A percentile compares a stretch with the other conserved stretches of the same genome.
Evolutionary conservation across 768 basidiomycete genomes (phyloP).

Genomic region (Pholiota microspora): DNA sequence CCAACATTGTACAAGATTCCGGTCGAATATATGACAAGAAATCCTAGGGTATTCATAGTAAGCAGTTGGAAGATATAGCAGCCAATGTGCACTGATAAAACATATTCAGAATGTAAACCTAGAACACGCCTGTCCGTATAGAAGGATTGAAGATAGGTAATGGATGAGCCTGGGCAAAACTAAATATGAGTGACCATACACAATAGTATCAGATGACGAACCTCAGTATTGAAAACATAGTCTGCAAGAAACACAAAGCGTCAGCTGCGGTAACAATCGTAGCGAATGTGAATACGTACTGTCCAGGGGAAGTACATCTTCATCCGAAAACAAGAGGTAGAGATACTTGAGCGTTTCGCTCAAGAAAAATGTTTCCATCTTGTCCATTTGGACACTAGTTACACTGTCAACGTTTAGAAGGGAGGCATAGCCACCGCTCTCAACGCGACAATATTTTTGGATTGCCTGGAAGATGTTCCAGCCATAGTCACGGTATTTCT

Average conservation of each 20-base stretch:
- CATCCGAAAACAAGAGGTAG: slow-evolving; percentile 85
- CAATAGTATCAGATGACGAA: neutral
- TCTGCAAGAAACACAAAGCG: slow-evolving; percentile 34
- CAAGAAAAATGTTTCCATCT: slow-evolving; percentile 97
- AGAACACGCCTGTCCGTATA: neutral
- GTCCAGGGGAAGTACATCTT: slow-evolving; percentile 65
- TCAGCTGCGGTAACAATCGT: neutral
- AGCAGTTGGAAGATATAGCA: too few species aligned
- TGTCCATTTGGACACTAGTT: slow-evolving; percentile 68
- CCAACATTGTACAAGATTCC: too few species aligned
- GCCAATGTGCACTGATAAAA: too few species aligned
- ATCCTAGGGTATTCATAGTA: too few species aligned
- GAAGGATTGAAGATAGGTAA: neutral
- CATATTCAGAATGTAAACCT: neutral
- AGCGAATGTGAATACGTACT: slow-evolving; percentile 43
- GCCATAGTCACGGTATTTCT: slow-evolving; percentile 76
- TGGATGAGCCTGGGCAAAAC: neutral
- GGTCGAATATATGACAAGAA: too few species aligned
- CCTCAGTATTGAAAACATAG: slow-evolving; percentile 90
- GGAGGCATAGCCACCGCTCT: slow-evolving; percentile 81
- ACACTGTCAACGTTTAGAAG: slow-evolving; percentile 83
- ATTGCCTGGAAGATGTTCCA: slow-evolving; percentile 94
- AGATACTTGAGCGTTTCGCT: slow-evolving; percentile 93
- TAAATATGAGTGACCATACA: neutral
- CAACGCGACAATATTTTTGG: slow-evolving; percentile 74